Evolutionary conservation across 768 basidiomycete genomes (phyloP).

Genomic region (Tulasnella sp.): DNA sequence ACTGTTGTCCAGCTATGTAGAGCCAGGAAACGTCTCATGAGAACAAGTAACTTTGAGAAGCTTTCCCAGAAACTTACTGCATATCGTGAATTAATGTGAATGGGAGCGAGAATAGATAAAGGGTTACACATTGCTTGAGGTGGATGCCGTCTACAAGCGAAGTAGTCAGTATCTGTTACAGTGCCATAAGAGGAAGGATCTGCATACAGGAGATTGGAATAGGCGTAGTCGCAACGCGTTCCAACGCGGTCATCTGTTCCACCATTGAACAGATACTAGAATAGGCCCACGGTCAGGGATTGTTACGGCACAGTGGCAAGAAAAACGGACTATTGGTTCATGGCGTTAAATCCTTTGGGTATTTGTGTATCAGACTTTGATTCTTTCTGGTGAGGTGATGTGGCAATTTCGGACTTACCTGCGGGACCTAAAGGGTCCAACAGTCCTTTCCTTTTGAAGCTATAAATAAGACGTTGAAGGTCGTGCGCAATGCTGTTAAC

Average conservation of each 20-base stretch:
- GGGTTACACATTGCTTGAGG: constrained; percentile 83
- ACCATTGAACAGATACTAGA: constrained; percentile 66
- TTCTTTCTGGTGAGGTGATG: background rate
- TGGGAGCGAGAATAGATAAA: constrained; percentile 86
- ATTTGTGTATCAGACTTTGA: background rate
- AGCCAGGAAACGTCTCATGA: background rate
- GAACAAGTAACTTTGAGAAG: background rate
- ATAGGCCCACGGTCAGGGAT: constrained; percentile 56
- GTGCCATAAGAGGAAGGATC: background rate
- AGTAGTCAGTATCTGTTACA: constrained; percentile 27
- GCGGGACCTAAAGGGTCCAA: constrained; percentile 87
- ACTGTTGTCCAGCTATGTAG: constrained; percentile 21
- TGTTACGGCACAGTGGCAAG: constrained; percentile 52
- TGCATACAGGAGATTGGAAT: constrained; percentile 62
- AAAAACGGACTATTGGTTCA: background rate
- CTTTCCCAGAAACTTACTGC: constrained; percentile 36
- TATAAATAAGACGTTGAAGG: constrained; percentile 55
- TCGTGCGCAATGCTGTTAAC: constrained; percentile 65
- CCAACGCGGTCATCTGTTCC: constrained; percentile 72
- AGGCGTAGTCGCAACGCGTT: constrained; percentile 78
- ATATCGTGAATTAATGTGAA: constrained; percentile 74
- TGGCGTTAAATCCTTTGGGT: background rate
- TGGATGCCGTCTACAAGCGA: constrained; percentile 64
- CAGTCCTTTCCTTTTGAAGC: constrained; percentile 67
- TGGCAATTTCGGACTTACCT: constrained; percentile 42